Conservation (phyloP, 306 rosid genomes). For the Citrullus mucosospermus region DNA sequence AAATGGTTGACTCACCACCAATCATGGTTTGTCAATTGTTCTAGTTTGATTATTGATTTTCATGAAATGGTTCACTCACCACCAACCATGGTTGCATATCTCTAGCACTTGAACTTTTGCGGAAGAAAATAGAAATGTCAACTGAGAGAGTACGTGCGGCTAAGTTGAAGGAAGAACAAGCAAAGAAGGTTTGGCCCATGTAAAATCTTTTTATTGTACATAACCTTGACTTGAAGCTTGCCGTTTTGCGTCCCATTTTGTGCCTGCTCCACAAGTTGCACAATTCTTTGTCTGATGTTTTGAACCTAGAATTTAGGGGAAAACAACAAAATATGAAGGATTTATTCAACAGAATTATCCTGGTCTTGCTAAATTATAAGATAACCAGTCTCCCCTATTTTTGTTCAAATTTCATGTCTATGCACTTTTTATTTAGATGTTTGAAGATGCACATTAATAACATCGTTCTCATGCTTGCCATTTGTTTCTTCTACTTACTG, state of each 20-base stretch:
- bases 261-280: background rate
- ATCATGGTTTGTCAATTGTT: slow-evolving; percentile 14
- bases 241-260: background rate
- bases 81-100: slow-evolving; percentile 15
- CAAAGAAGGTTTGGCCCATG: slow-evolving; percentile 36
- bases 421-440: background rate
- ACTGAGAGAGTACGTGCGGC: slow-evolving; percentile 68
- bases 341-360: background rate
- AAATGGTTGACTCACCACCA: slow-evolving; percentile 16
- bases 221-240: background rate
- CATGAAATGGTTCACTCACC: slow-evolving; percentile 18
- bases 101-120: slow-evolving; percentile 76
- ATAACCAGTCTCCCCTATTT: background rate
- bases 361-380: background rate
- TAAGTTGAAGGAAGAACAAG: slow-evolving; percentile 77
- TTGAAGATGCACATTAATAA: background rate
- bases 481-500: background rate
- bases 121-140: slow-evolving; percentile 75
- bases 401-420: background rate
- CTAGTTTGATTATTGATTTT: slow-evolving; percentile 1
- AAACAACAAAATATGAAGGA: background rate
- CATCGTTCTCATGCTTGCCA: background rate
- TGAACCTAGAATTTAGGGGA: background rate
- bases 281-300: background rate
- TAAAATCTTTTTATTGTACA: slow-evolving; percentile 1